Percentiles rank a stretch among this genome's conserved stretches.
Evolutionary conservation across 192 early-diverging fungal genomes (phyloP).

Genomic region (Rhizophagus sp.): DNA sequence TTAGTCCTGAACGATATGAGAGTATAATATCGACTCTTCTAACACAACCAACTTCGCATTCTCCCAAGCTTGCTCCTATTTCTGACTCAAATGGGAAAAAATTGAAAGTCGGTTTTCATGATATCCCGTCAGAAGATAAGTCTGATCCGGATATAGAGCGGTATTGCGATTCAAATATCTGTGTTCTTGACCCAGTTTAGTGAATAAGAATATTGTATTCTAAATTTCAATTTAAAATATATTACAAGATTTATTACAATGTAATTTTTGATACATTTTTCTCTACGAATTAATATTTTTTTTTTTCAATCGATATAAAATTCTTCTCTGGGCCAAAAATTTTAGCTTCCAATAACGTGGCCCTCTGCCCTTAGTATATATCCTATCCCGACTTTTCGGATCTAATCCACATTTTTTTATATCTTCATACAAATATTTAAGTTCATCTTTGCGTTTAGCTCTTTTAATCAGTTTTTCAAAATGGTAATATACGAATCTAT

Average conservation of each 20-base stretch:
- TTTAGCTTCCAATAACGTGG: neutral
- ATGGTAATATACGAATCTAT: conserved; percentile 11
- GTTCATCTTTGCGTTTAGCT: neutral
- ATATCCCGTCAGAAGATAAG: conserved; percentile 13
- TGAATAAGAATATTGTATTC: neutral
- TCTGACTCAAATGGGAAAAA: neutral
- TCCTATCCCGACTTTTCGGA: neutral
- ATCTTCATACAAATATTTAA: conserved; percentile 1
- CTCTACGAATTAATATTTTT: neutral
- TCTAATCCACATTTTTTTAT: neutral
- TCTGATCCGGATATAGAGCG: conserved; percentile 29
- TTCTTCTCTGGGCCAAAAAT: neutral
- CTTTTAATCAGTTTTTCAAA: neutral
- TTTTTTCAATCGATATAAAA: neutral
- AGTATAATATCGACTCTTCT: conserved; percentile 22
- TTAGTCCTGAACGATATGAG: conserved; percentile 37
- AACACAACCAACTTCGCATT: too few species aligned
- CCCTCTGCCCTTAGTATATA: conserved; percentile 2
- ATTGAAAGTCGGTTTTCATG: conserved; percentile 9
- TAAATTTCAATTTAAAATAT: too few species aligned
- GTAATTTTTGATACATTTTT: too few species aligned
- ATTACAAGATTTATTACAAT: too few species aligned
- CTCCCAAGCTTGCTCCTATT: too few species aligned
- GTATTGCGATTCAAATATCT: conserved; percentile 25
- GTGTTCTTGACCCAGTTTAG: conserved; percentile 10